phyloP scores from a whole-genome alignment of 176 grass and related monocot genomes.

The Bothriochloa decipiens region DNA sequence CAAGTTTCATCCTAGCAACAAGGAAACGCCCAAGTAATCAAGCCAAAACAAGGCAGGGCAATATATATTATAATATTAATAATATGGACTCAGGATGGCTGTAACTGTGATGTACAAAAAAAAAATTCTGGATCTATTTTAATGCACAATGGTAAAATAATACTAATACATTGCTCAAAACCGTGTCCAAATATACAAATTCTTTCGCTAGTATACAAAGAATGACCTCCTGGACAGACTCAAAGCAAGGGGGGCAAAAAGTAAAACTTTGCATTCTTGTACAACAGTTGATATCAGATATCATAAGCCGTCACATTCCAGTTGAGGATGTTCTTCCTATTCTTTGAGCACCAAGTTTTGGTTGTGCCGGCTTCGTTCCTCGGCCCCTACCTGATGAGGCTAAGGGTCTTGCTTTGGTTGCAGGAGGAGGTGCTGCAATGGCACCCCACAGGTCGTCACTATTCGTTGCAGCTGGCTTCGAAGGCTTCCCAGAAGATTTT shows the following conservation, averaged over 20 bases:
- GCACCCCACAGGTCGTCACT: conserved; percentile 84
- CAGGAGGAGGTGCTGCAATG: conserved; percentile 84
- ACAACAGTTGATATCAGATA: conserved; percentile 37
- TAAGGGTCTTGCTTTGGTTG: conserved; percentile 88
- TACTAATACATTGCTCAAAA: conserved; percentile 40
- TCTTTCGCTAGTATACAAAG: conserved; percentile 65
- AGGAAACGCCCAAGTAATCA: background rate
- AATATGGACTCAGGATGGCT: conserved; percentile 17
- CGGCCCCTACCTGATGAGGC: conserved; percentile 76
- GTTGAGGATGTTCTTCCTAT: conserved; percentile 72
- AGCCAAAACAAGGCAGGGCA: conserved; percentile 4
- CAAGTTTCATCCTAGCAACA: background rate
- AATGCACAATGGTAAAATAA: conserved; percentile 41
- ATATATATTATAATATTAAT: conserved; percentile 49
- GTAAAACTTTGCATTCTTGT: conserved; percentile 46
- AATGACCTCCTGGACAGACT: conserved; percentile 41
- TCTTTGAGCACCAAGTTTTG: conserved; percentile 94
- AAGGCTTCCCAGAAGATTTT: conserved; percentile 65
- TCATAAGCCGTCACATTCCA: conserved; percentile 48
- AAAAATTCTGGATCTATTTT: conserved; percentile 28
- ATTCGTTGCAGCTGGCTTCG: conserved; percentile 44
- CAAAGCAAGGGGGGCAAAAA: conserved; percentile 18
- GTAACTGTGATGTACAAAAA: conserved; percentile 43
- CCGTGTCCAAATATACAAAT: conserved; percentile 64
- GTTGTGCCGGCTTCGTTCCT: conserved; percentile 67